Base-by-base conservation (phyloP, 495 filamentous ascomycete species). In the Rhypophila decipiens region DNA sequence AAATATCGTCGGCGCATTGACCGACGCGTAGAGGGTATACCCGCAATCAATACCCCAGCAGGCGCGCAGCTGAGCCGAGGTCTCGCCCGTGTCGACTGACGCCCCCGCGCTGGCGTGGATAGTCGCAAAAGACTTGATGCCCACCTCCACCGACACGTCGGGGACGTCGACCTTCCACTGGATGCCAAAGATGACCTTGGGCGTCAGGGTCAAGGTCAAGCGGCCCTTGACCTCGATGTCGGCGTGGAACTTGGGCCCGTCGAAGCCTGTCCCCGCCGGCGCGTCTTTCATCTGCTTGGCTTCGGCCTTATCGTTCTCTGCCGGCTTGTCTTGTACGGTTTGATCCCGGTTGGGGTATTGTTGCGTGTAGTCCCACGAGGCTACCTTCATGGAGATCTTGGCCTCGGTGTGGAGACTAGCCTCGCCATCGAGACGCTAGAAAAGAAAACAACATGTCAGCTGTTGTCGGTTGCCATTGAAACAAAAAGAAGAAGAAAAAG, bases 361-460 rank as follows among this genome's bases (percentile, higher is more conserved):
- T 33, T 33, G 29, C 29, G 29, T 33, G 29, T 33, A 33, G 29
- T 33, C 29, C 29, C 29, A 33, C 8, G 7, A 7, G 29, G 29
- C 29, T 7, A 33, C 8, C 8, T 33, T 13, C 8, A 33, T 13
- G 29, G 7, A 7, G 29, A 33, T 13, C 7, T 13, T 7, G 29
- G 29, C 29, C 29, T 33, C 8, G 29, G 8, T 13, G 29, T 33
- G 37, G n/a, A 39, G 13, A 5, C 17, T 39, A 20, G 17, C 37
- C 13, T 10, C 13, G 17, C 8, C 37, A 5, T 68, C 49, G 17
- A 64, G 21, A 1, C 35, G n/a, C n/a, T n/a, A n/a, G n/a, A n/a
- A n/a, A n/a, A n/a, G n/a, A n/a, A n/a, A n/a, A n/a, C n/a, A n/a
- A n/a, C n/a, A n/a, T n/a, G n/a, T n/a, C n/a, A n/a, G n/a, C n/a